phyloP scores from a whole-genome alignment of 164 flowering plant species.

The Taxillus chinensis region DNA sequence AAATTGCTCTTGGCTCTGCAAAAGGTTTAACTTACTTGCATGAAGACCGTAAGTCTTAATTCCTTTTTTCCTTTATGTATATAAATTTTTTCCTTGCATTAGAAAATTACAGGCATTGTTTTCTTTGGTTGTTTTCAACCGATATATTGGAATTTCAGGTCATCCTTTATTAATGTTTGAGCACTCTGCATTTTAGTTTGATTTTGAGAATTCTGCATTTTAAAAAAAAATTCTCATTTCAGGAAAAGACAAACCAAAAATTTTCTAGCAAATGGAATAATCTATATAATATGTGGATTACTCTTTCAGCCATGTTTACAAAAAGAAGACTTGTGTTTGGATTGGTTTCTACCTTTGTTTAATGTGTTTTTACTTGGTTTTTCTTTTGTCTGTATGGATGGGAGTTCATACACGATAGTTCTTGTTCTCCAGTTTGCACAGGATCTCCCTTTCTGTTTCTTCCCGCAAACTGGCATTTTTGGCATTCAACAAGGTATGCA shows the following conservation, averaged over 20 bases:
- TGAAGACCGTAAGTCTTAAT: slow-evolving; percentile 85
- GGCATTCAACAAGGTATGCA: slow-evolving; percentile 84
- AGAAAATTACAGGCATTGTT: too few relatives aligned
- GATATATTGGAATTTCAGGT: slow-evolving; percentile 35
- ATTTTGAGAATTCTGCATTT: too few relatives aligned
- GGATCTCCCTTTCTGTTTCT: slow-evolving; percentile 80
- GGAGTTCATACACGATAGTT: slow-evolving; percentile 79
- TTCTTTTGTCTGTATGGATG: slow-evolving; percentile 67
- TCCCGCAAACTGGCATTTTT: slow-evolving; percentile 91
- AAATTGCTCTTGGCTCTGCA: slow-evolving; percentile 87
- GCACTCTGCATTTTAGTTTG: too few relatives aligned
- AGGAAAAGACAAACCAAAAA: slow-evolving; percentile 13
- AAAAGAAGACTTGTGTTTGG: slow-evolving; percentile 55
- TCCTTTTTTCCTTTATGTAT: too few relatives aligned
- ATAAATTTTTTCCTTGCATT: too few relatives aligned
- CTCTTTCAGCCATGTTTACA: slow-evolving; percentile 34
- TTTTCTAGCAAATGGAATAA: slow-evolving; percentile 7
- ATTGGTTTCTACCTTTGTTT: slow-evolving; percentile 54
- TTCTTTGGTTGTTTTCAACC: too few relatives aligned
- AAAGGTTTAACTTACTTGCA: slow-evolving; percentile 94
- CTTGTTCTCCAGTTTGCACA: slow-evolving; percentile 47
- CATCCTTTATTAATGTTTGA: slow-evolving; percentile 51
- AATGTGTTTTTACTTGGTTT: slow-evolving; percentile 56
- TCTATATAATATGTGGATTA: slow-evolving; percentile 10
- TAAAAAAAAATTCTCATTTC: too few relatives aligned